phyloP scores from a whole-genome alignment of 176 grass and related monocot genomes.

The Eragrostis curvula region DNA sequence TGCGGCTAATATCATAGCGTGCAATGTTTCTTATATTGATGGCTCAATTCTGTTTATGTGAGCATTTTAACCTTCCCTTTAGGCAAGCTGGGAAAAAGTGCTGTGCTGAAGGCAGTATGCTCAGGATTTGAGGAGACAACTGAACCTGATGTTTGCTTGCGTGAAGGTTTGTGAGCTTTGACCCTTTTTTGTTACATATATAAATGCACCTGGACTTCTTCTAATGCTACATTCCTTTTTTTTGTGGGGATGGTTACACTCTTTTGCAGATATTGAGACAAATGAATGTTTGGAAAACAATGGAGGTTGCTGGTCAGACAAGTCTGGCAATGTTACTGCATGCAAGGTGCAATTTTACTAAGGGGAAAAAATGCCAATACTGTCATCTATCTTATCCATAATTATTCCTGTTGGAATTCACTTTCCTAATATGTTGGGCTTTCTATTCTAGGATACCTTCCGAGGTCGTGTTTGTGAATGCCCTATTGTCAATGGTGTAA shows the following conservation, averaged over 20 bases:
- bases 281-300: slow-evolving; percentile 96
- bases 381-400: neutral
- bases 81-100: slow-evolving; percentile 85
- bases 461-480: slow-evolving; percentile 88
- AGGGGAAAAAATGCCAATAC: neutral
- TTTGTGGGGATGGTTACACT: slow-evolving; percentile 13
- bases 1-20: neutral
- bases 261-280: slow-evolving; percentile 72
- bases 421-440: slow-evolving; percentile 6
- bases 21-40: neutral
- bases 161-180: slow-evolving; percentile 59
- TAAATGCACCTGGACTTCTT: neutral
- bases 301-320: slow-evolving; percentile 87
- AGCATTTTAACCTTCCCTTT: neutral
- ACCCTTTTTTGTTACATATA: slow-evolving; percentile 6
- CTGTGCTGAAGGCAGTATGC: slow-evolving; percentile 81
- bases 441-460: slow-evolving; percentile 73
- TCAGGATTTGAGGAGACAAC: slow-evolving; percentile 93
- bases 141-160: slow-evolving; percentile 79
- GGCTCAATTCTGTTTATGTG: slow-evolving; percentile 30
- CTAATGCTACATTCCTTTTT: slow-evolving; percentile 15
- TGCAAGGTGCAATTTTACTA: slow-evolving; percentile 70
- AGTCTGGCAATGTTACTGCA: slow-evolving; percentile 61
- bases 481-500: slow-evolving; percentile 73
- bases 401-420: neutral